Conservation (phyloP, 2,329 filamentous ascomycete species). For the Neoscytalidium dimidiatum region DNA sequence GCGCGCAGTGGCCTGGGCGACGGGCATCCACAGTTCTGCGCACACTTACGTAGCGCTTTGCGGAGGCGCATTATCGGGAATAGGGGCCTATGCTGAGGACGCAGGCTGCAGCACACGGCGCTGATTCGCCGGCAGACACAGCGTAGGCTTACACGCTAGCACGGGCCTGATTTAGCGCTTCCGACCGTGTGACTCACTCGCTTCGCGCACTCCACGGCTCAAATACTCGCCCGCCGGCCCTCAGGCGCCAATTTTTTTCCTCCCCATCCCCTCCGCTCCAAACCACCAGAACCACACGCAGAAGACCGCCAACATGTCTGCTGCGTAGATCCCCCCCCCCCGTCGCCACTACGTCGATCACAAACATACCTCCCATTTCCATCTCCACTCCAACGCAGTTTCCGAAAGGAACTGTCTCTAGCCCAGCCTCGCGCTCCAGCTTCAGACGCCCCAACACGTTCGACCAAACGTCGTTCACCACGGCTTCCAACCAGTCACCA, state of each 20-base stretch:
- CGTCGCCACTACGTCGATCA: neutral
- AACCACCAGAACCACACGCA: neutral
- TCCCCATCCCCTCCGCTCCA: neutral
- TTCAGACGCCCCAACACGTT: constrained; percentile 59
- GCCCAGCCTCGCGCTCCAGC: constrained; percentile 59
- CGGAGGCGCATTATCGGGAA: no score
- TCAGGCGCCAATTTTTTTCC: neutral
- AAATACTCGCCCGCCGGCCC: neutral
- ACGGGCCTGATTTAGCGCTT: no score
- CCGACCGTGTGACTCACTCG: neutral
- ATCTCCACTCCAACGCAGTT: constrained; percentile 29
- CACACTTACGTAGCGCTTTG: no score
- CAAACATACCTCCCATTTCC: constrained; percentile 28
- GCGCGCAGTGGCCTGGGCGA: no score
- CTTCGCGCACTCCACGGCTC: neutral
- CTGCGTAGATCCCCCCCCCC: neutral
- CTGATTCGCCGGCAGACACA: no score
- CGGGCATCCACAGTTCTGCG: no score
- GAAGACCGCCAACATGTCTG: neutral
- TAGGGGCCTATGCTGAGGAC: no score
- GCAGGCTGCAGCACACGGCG: no score
- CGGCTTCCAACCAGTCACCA: constrained; percentile 73
- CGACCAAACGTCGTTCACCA: constrained; percentile 77
- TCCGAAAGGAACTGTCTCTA: constrained; percentile 57
- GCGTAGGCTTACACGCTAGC: no score